Evolutionary conservation across 192 early-diverging fungal genomes (phyloP), one percentile per base, ranked within the genome.

Genomic region (Coemansia guatemalensis): DNA sequence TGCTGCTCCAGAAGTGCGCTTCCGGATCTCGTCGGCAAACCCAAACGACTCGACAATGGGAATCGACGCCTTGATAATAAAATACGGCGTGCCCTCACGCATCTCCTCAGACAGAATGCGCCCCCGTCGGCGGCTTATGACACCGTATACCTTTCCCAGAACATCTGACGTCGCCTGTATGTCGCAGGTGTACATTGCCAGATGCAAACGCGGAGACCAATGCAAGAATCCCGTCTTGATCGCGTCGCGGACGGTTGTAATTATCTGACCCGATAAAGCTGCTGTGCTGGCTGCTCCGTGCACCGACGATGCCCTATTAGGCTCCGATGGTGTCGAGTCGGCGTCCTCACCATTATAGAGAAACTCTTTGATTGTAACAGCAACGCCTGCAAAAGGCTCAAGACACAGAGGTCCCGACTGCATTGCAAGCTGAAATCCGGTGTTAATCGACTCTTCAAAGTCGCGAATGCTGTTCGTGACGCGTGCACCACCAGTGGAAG

Each of bases 21-120:
- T 99, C 23, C 98, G 88, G 26, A 99, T 92, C 68, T 98, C 95
- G 70, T 99, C 98, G 8, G 93, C 87, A 78, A 99, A 98, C n/a
- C 98, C 98, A 85, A 99, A 98, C 53, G 90, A 92, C 72, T 99
- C 98, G 25, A 99, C 86, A 17, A 99, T 95, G 4, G 98, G 98
- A 20, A 99, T 72, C 11, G 86, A 61, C 0, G 94, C 86, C 62
- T 86, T 84, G 71, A 99, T 93, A 41, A 88, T 87, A 74, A 96
- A 99, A 67, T 96, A 95, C 2, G 94, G 91, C 3, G 98, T 99
- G 44, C 96, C 98, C 63, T 99, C 98, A 72, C 93, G 92, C 82
- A 99, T 88, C 68, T 98, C 96, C 61, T 99, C 98, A 3, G 92
- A 90, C 18, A 96, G 62, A 49, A 99, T 93, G 53, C 90, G 88